Conservation (phyloP, 2,329 filamentous ascomycete species). For the Davidsoniella virescens region DNA sequence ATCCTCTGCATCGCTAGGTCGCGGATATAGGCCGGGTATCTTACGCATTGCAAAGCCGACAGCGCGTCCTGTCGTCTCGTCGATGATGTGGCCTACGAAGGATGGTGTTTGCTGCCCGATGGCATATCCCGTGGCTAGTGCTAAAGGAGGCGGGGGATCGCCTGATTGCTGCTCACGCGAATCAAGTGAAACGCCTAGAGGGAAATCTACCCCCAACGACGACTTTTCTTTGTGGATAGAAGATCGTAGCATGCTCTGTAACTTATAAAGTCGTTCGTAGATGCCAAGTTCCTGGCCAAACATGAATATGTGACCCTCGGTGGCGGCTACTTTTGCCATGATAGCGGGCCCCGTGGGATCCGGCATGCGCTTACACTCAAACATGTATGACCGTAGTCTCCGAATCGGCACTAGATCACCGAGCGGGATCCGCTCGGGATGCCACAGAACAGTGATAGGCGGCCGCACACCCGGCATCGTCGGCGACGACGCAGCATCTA, state of each 20-base stretch:
- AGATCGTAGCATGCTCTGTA: too few relatives aligned
- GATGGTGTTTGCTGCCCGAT: background rate
- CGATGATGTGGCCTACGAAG: conserved; percentile 3
- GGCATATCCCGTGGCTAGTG: too few relatives aligned
- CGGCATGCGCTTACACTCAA: background rate
- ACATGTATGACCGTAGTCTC: background rate
- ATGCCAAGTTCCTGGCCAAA: background rate
- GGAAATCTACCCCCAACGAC: too few relatives aligned
- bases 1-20: conserved; percentile 1
- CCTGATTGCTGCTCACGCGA: too few relatives aligned
- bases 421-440: background rate
- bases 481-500: background rate
- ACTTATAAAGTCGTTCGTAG: too few relatives aligned
- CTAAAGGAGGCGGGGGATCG: too few relatives aligned
- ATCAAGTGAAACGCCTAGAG: too few relatives aligned
- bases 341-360: background rate
- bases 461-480: background rate
- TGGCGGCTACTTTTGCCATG: background rate
- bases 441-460: background rate
- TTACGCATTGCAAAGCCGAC: conserved; percentile 2
- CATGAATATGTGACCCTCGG: conserved; percentile 1
- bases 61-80: background rate
- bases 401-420: background rate
- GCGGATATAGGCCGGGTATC: background rate
- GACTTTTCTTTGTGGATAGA: too few relatives aligned